phyloP scores from a whole-genome alignment of 2,329 filamentous ascomycete species.

The Colletotrichum neosansevieriae region DNA sequence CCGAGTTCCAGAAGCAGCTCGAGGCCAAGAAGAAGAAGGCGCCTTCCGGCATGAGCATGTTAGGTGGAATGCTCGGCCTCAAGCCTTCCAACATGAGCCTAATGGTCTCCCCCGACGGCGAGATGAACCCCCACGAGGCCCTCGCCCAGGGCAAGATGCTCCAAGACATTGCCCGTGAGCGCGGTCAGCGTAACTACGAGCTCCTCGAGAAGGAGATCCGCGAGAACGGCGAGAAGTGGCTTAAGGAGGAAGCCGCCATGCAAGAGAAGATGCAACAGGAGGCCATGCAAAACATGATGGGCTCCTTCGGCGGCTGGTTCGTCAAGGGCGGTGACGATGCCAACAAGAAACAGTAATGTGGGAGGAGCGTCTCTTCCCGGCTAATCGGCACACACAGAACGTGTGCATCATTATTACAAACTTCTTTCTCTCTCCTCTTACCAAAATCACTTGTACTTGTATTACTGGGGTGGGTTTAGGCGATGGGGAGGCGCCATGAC shows the following conservation, averaged over 20 bases:
- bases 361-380: not conserved
- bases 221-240: conserved; percentile 94
- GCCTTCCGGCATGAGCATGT: conserved; percentile 73
- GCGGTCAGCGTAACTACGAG: conserved; percentile 91
- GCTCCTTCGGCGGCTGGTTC: conserved; percentile 74
- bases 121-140: conserved; percentile 79
- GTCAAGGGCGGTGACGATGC: conserved; percentile 39
- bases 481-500: conserved; percentile 32
- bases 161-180: conserved; percentile 92
- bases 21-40: conserved; percentile 71
- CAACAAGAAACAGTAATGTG: conserved; percentile 39
- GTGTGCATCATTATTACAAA: conserved; percentile 16
- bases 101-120: conserved; percentile 72
- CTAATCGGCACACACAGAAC: conserved; percentile 26
- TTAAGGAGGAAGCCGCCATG: conserved; percentile 90
- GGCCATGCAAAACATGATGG: conserved; percentile 92
- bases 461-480: conserved; percentile 30
- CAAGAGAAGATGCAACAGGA: conserved; percentile 92
- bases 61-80: conserved; percentile 81
- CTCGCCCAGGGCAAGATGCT: conserved; percentile 96
- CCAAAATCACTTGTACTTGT: conserved; percentile 39
- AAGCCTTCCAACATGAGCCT: conserved; percentile 76
- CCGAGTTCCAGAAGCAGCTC: conserved; percentile 85
- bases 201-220: conserved; percentile 89
- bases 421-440: conserved; percentile 35